Base-by-base conservation (phyloP, 2,329 filamentous ascomycete species). In the Epichloe coenophiala region DNA sequence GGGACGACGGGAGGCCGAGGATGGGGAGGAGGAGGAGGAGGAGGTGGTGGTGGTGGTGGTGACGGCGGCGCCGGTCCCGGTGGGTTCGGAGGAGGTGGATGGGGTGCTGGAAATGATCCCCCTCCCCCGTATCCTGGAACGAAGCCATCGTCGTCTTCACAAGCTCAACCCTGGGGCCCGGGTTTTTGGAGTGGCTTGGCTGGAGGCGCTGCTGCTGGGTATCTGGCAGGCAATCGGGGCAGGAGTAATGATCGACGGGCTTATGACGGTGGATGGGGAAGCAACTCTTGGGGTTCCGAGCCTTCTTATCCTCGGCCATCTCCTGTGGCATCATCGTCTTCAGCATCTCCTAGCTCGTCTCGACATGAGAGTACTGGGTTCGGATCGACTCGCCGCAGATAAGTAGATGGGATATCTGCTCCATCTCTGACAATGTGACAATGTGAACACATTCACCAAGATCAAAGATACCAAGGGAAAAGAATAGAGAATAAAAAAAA, bases 141-240 rank as follows among this genome's bases (percentile, higher is more conserved):
- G 1, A 74, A 75, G 49, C 64, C 65, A 58, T 52, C 33, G 8
- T 39, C 48, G 12, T 19, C 40, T 21, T 38, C 41, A 19, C 36
- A 42, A n/a, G 12, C 35, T 19, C 65, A 77, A 54, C 71, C 72
- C 1, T 88, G 84, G 83, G 73, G 75, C 47, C 84, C 85, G 5
- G 86, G 86, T 1, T 88, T 89, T 66, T 89, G 84, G 84, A 77
- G 71, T 17, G 85, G 84, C 19, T 67, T 78, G n/a, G 74, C 77
- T 0, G 76, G 77, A 15, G 86, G 85, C 43, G 83, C 81, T 5
- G 84, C 84, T 1, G 84, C 83, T 3, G 81, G 74, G 1, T 88
- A 87, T 60, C 63, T 76, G 52, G 81, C 82, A 5, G 79, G 79
- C 0, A 75, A 67, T 41, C 66, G 70, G n/a, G 68, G 70, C 52